phyloP scores from a whole-genome alignment of 2,329 filamentous ascomycete species.

The Apiospora saccharicola region DNA sequence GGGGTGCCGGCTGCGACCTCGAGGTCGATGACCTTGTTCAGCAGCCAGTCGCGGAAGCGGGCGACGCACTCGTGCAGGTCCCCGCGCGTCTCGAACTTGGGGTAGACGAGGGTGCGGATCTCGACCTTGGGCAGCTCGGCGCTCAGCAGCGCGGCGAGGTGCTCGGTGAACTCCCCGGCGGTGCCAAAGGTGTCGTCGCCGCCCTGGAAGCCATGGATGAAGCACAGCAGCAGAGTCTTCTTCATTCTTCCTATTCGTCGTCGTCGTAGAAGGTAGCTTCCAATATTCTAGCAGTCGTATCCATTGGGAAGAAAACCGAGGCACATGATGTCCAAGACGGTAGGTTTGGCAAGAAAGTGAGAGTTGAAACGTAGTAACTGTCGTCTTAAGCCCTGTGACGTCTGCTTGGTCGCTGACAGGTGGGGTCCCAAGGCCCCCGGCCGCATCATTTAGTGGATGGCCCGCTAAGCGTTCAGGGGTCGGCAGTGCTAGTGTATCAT shows the following conservation, averaged over 20 bases:
- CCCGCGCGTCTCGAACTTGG: slow-evolving; percentile 82
- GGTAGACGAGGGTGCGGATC: slow-evolving; percentile 75
- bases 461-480: background rate
- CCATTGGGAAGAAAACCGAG: background rate
- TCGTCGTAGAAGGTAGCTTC: slow-evolving; percentile 37
- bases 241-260: slow-evolving; percentile 53
- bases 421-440: background rate
- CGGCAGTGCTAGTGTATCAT: background rate
- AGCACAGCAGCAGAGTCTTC: slow-evolving; percentile 82
- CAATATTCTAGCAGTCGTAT: background rate
- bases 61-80: slow-evolving; percentile 75
- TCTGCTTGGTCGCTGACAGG: background rate
- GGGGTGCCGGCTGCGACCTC: slow-evolving; percentile 75
- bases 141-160: slow-evolving; percentile 70
- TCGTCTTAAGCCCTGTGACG: background rate
- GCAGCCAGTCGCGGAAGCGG: slow-evolving; percentile 82
- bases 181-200: slow-evolving; percentile 79
- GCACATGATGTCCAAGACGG: background rate
- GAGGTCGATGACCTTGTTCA: slow-evolving; percentile 91
- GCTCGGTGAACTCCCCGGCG: slow-evolving; percentile 71
- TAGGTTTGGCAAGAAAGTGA: background rate
- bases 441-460: slow-evolving; percentile 3
- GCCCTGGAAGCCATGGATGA: slow-evolving; percentile 91
- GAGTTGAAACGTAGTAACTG: slow-evolving; percentile 9
- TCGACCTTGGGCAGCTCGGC: slow-evolving; percentile 73